Percentiles rank a stretch among this genome's conserved stretches.
Evolutionary conservation across 768 basidiomycete species (phyloP).

Genomic region (Lactarius trivialis): DNA sequence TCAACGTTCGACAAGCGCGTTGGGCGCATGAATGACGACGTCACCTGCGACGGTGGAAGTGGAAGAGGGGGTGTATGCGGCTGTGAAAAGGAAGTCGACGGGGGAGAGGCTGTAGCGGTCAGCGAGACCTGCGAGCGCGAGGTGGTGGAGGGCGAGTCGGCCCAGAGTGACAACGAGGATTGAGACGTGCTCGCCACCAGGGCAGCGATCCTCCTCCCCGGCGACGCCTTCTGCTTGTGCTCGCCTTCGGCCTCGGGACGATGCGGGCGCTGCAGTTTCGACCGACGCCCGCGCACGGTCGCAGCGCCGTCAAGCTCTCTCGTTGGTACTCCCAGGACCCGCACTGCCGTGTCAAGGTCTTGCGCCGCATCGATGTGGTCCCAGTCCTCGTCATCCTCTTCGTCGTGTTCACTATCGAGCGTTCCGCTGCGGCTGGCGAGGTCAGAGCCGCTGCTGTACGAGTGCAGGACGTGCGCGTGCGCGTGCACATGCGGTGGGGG

Average conservation of each 20-base stretch:
- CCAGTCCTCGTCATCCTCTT: constrained; percentile 81
- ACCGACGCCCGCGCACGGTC: constrained; percentile 36
- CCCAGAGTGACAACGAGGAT: constrained; percentile 20
- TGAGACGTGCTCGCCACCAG: constrained; percentile 24
- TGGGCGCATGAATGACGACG: constrained; percentile 32
- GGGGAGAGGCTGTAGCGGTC: neutral
- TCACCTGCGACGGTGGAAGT: neutral
- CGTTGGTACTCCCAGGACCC: constrained; percentile 18
- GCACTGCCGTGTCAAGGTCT: constrained; percentile 50
- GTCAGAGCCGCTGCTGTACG: constrained; percentile 24
- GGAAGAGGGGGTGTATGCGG: neutral
- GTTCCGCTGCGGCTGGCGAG: constrained; percentile 29
- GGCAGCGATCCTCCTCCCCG: constrained; percentile 5
- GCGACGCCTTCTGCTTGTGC: constrained; percentile 18
- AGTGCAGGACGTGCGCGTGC: neutral
- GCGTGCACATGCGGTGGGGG: neutral
- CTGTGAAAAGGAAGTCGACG: neutral
- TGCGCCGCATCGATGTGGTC: constrained; percentile 66
- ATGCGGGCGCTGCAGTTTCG: constrained; percentile 37
- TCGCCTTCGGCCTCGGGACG: constrained; percentile 28
- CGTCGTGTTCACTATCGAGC: constrained; percentile 56
- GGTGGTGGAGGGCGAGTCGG: constrained; percentile 23
- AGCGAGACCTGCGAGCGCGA: constrained; percentile 25
- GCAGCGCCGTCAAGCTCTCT: constrained; percentile 29
- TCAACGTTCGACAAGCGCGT: constrained; percentile 69